Evolutionary conservation across 352 stramenopile species (phyloP), one percentile per base, ranked within the genome.

Genomic region (Pilasporangium apinafurcum): DNA sequence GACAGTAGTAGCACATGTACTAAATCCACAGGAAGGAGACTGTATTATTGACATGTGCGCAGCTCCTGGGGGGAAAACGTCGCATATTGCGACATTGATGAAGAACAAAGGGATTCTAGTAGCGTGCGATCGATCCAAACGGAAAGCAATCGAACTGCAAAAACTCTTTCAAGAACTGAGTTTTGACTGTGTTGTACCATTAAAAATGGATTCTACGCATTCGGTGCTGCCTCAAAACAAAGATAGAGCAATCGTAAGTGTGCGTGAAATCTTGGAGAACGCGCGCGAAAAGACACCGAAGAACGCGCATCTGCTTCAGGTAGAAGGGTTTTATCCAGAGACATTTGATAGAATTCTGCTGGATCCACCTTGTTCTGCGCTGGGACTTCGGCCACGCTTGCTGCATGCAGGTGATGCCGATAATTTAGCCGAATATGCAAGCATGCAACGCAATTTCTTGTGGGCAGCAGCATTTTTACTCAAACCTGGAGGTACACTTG

Each of bases 331-430:
- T 38, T 89, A 81, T 42, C 67, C 81, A 1, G 88, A 96, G 59
- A 97, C 89, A 0, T 98, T 98, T 50, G 92, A 98, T 60, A 72
- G 63, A 32, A 89, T 98, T 25, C 49, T 98, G 21, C 59, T 98
- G 2, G 94, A 98, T 62, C 94, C 92, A 16, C 94, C 94, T 1
- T 87, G 64, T 56, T 97, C 83, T 31, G 92, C 95, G 3, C 65
- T 98, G 7, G 95, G 95, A 2, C 67, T 98, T 29, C 82, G 92
- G 30, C 94, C 95, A 13, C 87, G 94, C 12, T 69, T 98, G 16
- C 57, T 84, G 7, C 75, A 97, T 43, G 76, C 90, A 21, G 59
- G 92, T 0, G 72, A 86, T 27, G 48, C 63, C 0, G 53, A 75
- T 17, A 82, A 90, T 21, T 50, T 96, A 13, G 68, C 75, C 1